A percentile compares a stretch with the other conserved stretches of the same genome.
These are phyloP conservation scores for Echinochloa phyllopogon DNA, from an alignment of 176 grass and related monocot genomes.

Conservation along the genomic window DNA sequence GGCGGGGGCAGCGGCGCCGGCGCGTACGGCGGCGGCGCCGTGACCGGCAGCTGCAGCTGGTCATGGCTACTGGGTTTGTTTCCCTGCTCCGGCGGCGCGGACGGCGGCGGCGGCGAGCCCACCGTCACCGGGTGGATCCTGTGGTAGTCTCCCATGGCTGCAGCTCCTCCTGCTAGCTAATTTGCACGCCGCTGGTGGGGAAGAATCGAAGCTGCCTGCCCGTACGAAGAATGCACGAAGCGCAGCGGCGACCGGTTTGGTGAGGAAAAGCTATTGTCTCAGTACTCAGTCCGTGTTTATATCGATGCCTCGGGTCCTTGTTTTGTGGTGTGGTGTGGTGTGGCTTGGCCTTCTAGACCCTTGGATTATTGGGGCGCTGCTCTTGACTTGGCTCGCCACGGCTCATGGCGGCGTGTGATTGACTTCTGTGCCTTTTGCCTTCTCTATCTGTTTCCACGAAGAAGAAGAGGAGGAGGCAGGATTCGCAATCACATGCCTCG, in stretches of 20 bases:
- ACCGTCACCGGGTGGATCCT: conserved; percentile 65
- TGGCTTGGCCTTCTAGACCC: conserved; percentile 44
- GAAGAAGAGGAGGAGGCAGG: not conserved
- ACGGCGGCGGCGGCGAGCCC: conserved; percentile 36
- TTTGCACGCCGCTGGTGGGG: not conserved
- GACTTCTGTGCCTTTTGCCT: not conserved
- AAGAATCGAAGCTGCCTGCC: not conserved
- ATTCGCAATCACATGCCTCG: not conserved
- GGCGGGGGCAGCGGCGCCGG: conserved; percentile 10
- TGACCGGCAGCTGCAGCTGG: not conserved
- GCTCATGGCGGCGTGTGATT: conserved; percentile 25
- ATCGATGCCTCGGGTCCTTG: not conserved
- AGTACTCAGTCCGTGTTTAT: conserved; percentile 15
- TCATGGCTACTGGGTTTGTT: not conserved
- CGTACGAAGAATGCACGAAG: not conserved
- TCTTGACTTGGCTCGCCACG: conserved; percentile 41
- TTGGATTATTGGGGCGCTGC: not conserved
- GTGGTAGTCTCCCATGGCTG: conserved; percentile 58
- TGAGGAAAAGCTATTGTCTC: not conserved
- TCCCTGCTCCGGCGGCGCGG: conserved; percentile 17
- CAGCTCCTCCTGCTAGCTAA: not conserved
- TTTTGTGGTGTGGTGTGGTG: not conserved
- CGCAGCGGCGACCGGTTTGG: not conserved
- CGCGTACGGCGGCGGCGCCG: conserved; percentile 29
- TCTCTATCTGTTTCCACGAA: not conserved